These are phyloP conservation scores for Przewalskia tangutica DNA, from an alignment of 257 asterid species.

Conservation along the genomic window DNA sequence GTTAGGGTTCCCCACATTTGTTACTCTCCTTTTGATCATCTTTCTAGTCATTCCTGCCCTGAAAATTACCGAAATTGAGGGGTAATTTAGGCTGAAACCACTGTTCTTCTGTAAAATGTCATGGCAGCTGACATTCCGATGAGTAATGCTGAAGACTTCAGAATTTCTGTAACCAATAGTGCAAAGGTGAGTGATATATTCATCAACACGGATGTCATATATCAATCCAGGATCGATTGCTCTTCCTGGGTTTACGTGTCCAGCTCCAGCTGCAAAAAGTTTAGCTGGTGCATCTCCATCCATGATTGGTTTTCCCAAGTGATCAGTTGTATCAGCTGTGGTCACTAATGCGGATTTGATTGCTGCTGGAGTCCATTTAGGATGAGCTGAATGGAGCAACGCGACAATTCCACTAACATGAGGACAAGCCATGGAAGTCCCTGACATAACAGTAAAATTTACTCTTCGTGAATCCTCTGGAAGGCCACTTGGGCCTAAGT, in stretches of 20 bases:
- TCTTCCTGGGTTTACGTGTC: constrained; percentile 70
- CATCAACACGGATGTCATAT: constrained; percentile 53
- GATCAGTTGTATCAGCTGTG: constrained; percentile 54
- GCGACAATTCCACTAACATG: constrained; percentile 83
- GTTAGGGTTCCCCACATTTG: constrained; percentile 53
- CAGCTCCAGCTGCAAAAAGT: constrained; percentile 71
- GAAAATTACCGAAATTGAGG: constrained; percentile 62
- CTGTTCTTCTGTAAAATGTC: constrained; percentile 37
- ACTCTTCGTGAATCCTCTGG: constrained; percentile 78
- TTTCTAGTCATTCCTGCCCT: constrained; percentile 38
- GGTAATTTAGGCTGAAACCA: constrained; percentile 85
- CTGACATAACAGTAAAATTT: constrained; percentile 87
- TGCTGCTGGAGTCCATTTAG: constrained; percentile 77
- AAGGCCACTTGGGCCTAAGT: constrained; percentile 80
- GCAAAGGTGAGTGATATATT: constrained; percentile 69
- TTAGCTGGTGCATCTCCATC: constrained; percentile 65
- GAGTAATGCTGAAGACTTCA: constrained; percentile 68
- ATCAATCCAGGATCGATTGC: constrained; percentile 76
- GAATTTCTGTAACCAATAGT: constrained; percentile 48
- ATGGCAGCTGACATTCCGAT: constrained; percentile 69
- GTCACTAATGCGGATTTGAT: constrained; percentile 85
- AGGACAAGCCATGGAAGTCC: constrained; percentile 97
- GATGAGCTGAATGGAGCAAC: constrained; percentile 58
- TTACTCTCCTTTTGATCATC: constrained; percentile 41
- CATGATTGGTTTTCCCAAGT: constrained; percentile 54